These are phyloP conservation scores for Aspergillus taichungensis DNA, from an alignment of 495 filamentous ascomycete genomes.

Conservation along the genomic window DNA sequence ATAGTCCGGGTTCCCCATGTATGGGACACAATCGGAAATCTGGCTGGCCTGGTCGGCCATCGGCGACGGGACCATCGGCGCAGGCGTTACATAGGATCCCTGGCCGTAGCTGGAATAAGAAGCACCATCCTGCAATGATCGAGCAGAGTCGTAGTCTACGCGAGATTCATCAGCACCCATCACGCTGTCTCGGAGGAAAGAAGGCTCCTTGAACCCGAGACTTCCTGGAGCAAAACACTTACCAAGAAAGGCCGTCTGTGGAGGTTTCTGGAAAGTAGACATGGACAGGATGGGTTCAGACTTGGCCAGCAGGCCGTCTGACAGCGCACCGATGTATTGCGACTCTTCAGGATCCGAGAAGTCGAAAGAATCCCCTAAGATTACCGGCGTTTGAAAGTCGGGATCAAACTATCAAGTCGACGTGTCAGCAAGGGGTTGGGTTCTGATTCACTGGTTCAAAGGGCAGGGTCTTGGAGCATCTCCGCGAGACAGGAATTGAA, in stretches of 20 bases:
- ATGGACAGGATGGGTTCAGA: constrained; percentile 46
- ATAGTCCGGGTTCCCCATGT: constrained; percentile 33
- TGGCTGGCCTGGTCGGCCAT: constrained; percentile 40
- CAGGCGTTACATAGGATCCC: constrained; percentile 32
- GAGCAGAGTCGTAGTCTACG: constrained; percentile 35
- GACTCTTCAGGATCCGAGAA: constrained; percentile 44
- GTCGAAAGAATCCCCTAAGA: constrained; percentile 45
- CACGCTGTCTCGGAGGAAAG: background rate
- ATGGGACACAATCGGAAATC: constrained; percentile 36
- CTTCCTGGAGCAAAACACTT: constrained; percentile 7
- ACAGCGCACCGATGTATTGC: constrained; percentile 35
- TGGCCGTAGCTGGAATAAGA: constrained; percentile 38
- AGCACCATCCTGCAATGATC: constrained; percentile 37
- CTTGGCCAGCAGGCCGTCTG: constrained; percentile 46
- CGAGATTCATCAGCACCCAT: constrained; percentile 6
- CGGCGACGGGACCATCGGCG: constrained; percentile 36
- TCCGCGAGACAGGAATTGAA: constrained; percentile 5
- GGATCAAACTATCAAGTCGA: constrained; percentile 29
- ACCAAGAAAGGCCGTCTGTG: constrained; percentile 35
- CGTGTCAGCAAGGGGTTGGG: constrained; percentile 14
- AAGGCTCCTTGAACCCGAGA: too few relatives aligned
- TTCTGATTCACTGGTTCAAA: constrained; percentile 3
- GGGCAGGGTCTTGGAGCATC: background rate
- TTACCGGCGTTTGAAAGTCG: constrained; percentile 44
- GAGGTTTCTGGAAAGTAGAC: constrained; percentile 42